Evolutionary conservation across 176 grass and related monocot genomes (phyloP).

Genomic region (Secale cereale): DNA sequence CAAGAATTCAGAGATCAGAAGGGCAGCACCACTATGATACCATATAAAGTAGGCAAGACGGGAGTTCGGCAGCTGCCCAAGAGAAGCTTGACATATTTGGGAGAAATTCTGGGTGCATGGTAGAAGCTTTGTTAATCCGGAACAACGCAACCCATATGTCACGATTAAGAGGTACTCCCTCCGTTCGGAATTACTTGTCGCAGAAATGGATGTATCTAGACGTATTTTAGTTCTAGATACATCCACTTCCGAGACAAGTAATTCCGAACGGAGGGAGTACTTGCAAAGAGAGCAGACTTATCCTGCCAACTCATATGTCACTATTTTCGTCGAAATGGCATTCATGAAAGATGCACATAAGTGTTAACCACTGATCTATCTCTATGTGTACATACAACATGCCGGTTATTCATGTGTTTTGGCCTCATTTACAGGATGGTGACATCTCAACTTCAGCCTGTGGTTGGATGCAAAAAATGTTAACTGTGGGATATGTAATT

Average conservation of each 20-base stretch:
- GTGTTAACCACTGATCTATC: neutral
- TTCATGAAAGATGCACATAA: neutral
- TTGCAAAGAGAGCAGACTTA: neutral
- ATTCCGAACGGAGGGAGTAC: too few relatives aligned
- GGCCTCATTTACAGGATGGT: neutral
- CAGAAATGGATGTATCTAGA: too few relatives aligned
- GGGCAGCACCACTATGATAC: neutral
- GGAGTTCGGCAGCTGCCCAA: neutral
- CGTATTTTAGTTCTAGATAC: too few relatives aligned
- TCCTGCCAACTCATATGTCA: neutral
- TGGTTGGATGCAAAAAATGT: neutral
- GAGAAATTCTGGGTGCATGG: neutral
- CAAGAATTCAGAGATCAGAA: slow-evolving; percentile 34
- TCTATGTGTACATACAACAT: neutral
- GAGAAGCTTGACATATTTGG: neutral
- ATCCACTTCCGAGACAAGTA: too few relatives aligned
- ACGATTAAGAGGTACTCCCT: neutral
- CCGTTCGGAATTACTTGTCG: too few relatives aligned
- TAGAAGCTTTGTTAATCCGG: neutral
- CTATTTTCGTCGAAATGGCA: neutral
- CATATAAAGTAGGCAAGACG: neutral
- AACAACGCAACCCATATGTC: neutral
- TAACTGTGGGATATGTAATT: neutral
- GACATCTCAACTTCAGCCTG: neutral
- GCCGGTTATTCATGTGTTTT: neutral